Evolutionary conservation across 106 monocot species (phyloP), one percentile per base, ranked within the genome.

Genomic region (Dactylorhiza incarnata): DNA sequence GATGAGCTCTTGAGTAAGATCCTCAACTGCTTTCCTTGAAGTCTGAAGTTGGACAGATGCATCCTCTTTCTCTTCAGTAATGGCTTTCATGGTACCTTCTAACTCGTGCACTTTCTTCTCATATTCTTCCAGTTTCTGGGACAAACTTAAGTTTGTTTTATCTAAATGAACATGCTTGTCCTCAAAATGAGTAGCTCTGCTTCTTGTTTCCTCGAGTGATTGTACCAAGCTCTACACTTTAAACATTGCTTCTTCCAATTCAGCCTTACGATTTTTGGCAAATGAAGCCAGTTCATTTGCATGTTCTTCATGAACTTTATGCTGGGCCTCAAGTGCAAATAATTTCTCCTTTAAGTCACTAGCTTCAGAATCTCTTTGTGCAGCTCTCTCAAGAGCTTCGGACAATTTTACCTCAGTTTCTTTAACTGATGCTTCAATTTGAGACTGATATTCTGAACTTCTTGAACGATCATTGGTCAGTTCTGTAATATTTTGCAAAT

Each of bases 391-490:
- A 81, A 83, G 68, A 71, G 87, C 86, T 68, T 91, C 87, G 74
- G 74, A 63, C 50, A 91, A 75, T 48, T 89, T 78, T 52, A 22
- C 22, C 74, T 95, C 84, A 55, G 82, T 82, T 82, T 94, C 85
- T 74, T 82, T 83, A 12, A 78, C 68, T n/a, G 77, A 82, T 9
- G 85, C 83, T 83, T 90, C 88, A 73, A 87, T 56, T 62, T 59
- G 80, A 68, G 83, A 86, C 6, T 89, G 88, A 52, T 89, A 73
- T 59, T 91, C 87, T 78, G 89, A 73, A 9, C 71, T 78, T 78
- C 84, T 91, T 45, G 89, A 80, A 77, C 86, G 86, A 47, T 91
- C 74, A 82, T 87, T 84, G 22, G 79, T 86, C 48, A 89, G 72
- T 11, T 86, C 71, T 43, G 83, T 69, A 26, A 89, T 76, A 66